Evolutionary conservation across 352 stramenopile genomes (phyloP), one percentile per base, ranked within the genome.

Genomic region (Pilasporangium apinafurcum): DNA sequence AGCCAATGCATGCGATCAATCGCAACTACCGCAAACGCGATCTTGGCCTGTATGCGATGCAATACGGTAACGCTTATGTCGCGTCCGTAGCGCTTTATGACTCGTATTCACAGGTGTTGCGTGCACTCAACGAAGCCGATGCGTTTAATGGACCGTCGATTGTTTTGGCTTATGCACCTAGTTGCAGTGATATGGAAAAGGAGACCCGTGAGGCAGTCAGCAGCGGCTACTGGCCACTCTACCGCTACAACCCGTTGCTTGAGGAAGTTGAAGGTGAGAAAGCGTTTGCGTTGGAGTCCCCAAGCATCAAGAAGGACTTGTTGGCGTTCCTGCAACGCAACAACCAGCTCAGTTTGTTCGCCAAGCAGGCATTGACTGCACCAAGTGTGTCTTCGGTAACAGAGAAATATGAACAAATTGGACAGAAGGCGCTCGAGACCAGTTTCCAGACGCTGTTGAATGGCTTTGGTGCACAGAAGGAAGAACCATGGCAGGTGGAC

Each of bases 1-100:
- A 86, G 53, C 76, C 72, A 20, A 78, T 85, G 54, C 72, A 83
- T 53, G 54, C 62, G 10, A 48, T 82, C 2, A 64, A 63, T n/a
- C 68, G 71, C 48, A 80, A 39, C 42, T 77, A 92, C 62, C 76
- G 79, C 53, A 97, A 97, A 69, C 92, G 92, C 29, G 85, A 95
- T 40, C 68, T 97, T 12, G 88, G 86, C 26, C 62, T 95, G 38
- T 96, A 96, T 39, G 90, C 91, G 14, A 97, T 97, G 88, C 86
- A 92, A 51, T 97, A 97, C 55, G 85, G 91, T 49, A 94, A 96
- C 60, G 81, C 89, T 1, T 97, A 97, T 56, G 86, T 97, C 34
- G 88, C 88, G 5, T 96, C 84, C 1, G 86, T 97, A 4, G 86
- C 82, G 28, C 60, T 97, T 12, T 94, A 96, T 68, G 80, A 88